Evolutionary conservation across 192 early-diverging fungal genomes (phyloP).

Genomic region (Rhizoclosmatium sp.): DNA sequence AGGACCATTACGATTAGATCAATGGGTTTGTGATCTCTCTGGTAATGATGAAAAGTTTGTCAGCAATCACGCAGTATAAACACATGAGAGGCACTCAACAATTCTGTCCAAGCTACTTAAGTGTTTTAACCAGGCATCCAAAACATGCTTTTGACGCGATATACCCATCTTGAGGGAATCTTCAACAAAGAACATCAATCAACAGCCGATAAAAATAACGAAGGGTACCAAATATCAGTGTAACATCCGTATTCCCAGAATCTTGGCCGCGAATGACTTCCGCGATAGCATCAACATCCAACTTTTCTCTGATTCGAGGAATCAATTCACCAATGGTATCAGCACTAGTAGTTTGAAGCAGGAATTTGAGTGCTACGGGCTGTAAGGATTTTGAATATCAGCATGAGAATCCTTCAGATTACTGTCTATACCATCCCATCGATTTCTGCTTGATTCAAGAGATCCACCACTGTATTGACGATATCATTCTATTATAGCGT

Average conservation of each 20-base stretch:
- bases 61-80: too few species aligned
- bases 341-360: constrained; percentile 25
- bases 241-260: neutral
- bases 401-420: constrained; percentile 14
- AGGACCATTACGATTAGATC: constrained; percentile 32
- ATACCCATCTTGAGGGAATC: constrained; percentile 30
- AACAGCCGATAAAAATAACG: neutral
- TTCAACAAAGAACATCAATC: neutral
- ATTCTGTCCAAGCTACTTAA: too few species aligned
- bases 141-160: constrained; percentile 16
- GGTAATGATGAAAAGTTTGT: neutral
- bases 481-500: too few species aligned
- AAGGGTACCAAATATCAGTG: constrained; percentile 20
- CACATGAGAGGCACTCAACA: too few species aligned
- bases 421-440: neutral
- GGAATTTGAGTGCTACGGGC: constrained; percentile 23
- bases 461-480: too few species aligned
- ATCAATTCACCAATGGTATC: constrained; percentile 8
- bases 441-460: neutral
- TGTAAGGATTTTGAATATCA: neutral
- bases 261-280: neutral
- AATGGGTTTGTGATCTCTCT: constrained; percentile 22
- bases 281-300: constrained; percentile 29
- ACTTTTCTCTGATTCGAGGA: neutral
- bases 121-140: constrained; percentile 28